Evolutionary conservation across 2,329 filamentous ascomycete genomes (phyloP).

Genomic region (Lecanicillium sp.): DNA sequence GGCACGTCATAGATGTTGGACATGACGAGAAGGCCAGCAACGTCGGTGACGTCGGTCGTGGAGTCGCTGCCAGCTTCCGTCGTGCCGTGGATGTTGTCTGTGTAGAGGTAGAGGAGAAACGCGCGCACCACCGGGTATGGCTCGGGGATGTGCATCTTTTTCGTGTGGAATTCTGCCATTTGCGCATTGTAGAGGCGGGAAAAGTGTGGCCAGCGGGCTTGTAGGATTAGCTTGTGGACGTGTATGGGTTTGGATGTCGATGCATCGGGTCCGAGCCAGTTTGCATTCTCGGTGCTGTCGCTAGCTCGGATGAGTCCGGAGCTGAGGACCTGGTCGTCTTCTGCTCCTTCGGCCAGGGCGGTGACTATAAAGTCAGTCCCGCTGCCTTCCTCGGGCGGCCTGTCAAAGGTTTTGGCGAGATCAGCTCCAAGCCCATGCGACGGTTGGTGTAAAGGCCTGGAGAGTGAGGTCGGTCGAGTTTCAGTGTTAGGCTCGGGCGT

Average conservation of each 20-base stretch:
- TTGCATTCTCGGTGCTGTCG: conserved; percentile 34
- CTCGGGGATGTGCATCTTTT: conserved; percentile 96
- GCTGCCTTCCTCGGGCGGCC: conserved; percentile 73
- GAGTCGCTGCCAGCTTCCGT: conserved; percentile 53
- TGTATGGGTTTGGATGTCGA: conserved; percentile 77
- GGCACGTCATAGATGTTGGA: conserved; percentile 97
- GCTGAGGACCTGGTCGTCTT: conserved; percentile 55
- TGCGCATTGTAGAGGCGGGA: conserved; percentile 82
- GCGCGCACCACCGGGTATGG: conserved; percentile 90
- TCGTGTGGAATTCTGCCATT: conserved; percentile 96
- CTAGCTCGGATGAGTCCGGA: conserved; percentile 39
- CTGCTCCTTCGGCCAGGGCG: conserved; percentile 69
- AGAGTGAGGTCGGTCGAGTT: conserved; percentile 38
- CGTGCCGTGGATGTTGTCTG: conserved; percentile 69
- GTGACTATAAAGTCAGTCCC: conserved; percentile 89
- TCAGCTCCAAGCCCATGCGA: conserved; percentile 73
- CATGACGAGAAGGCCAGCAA: conserved; percentile 93
- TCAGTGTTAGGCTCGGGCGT: conserved; percentile 44
- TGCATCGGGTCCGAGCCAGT: conserved; percentile 52
- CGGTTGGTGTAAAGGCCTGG: conserved; percentile 41
- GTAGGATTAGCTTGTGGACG: conserved; percentile 89
- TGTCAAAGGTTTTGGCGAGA: conserved; percentile 78
- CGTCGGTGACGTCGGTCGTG: conserved; percentile 71
- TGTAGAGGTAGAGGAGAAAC: conserved; percentile 94
- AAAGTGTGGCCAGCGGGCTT: conserved; percentile 96